Evolutionary conservation across 2,329 filamentous ascomycete species (phyloP).

Genomic region (Thelonectria olida): DNA sequence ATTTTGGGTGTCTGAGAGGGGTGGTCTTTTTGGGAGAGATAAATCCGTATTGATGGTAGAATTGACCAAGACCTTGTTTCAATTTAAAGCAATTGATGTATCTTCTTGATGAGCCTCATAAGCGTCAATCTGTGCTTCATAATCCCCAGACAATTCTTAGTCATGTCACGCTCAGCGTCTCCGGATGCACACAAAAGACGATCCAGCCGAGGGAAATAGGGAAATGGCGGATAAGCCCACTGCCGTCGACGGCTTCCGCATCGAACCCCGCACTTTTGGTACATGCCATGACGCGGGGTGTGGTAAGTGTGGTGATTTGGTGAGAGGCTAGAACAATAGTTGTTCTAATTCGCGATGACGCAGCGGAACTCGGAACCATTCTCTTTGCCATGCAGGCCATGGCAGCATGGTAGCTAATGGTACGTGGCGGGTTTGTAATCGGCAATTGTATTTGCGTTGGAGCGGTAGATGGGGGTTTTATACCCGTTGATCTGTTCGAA

Average conservation of each 20-base stretch:
- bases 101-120: background rate
- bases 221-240: slow-evolving; percentile 7
- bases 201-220: background rate
- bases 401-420: background rate
- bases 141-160: background rate
- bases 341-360: slow-evolving; percentile 1
- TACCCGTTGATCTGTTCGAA: background rate
- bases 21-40: background rate
- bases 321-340: background rate
- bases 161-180: background rate
- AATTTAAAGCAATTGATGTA: background rate
- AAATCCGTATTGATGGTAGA: no score
- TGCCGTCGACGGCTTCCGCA: background rate
- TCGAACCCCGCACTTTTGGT: slow-evolving; percentile 9
- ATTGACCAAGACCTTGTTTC: background rate
- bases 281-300: background rate
- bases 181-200: background rate
- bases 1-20: background rate
- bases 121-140: background rate
- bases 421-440: background rate
- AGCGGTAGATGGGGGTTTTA: background rate
- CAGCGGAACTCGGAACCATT: background rate
- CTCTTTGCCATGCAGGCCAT: background rate
- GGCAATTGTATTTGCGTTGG: background rate
- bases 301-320: background rate